Evolutionary conservation across 2,329 filamentous ascomycete species (phyloP).

Genomic region (Escovopsis weberi): DNA sequence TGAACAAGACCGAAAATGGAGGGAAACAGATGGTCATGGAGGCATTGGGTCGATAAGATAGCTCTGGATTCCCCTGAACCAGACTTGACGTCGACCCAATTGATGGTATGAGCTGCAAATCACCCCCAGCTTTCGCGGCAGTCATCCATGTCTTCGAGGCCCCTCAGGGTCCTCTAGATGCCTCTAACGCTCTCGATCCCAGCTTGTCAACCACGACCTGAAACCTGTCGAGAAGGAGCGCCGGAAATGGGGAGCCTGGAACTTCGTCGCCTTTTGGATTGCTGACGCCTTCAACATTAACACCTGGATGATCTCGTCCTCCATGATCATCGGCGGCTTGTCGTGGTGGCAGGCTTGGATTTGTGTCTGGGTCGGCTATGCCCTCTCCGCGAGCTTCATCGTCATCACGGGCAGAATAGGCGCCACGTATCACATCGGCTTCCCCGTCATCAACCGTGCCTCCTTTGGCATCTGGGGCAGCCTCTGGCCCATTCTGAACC

Average conservation of each 20-base stretch:
- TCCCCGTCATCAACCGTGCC: conserved; percentile 63
- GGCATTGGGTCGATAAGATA: conserved; percentile 40
- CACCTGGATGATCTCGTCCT: conserved; percentile 86
- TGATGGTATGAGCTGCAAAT: conserved; percentile 44
- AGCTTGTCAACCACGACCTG: conserved; percentile 71
- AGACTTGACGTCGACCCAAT: conserved; percentile 61
- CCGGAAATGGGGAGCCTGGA: conserved; percentile 74
- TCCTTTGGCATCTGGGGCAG: conserved; percentile 84
- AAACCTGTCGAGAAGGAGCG: conserved; percentile 67
- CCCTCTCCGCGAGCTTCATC: conserved; percentile 61
- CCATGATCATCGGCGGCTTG: conserved; percentile 62
- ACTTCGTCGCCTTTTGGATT: conserved; percentile 81
- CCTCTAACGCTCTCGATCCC: conserved; percentile 5
- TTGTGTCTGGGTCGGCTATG: conserved; percentile 80
- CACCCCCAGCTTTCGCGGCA: not conserved
- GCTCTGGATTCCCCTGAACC: conserved; percentile 56
- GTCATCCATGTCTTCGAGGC: not conserved
- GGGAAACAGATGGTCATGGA: conserved; percentile 21
- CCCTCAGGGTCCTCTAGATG: not conserved
- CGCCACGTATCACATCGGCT: conserved; percentile 76
- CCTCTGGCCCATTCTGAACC: conserved; percentile 78
- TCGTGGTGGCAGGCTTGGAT: conserved; percentile 89
- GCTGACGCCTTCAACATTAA: conserved; percentile 81
- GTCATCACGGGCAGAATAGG: conserved; percentile 70
- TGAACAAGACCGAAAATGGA: conserved; percentile 1